Conservation (phyloP, 2,329 filamentous ascomycete genomes). For the Alternaria ventricosa region DNA sequence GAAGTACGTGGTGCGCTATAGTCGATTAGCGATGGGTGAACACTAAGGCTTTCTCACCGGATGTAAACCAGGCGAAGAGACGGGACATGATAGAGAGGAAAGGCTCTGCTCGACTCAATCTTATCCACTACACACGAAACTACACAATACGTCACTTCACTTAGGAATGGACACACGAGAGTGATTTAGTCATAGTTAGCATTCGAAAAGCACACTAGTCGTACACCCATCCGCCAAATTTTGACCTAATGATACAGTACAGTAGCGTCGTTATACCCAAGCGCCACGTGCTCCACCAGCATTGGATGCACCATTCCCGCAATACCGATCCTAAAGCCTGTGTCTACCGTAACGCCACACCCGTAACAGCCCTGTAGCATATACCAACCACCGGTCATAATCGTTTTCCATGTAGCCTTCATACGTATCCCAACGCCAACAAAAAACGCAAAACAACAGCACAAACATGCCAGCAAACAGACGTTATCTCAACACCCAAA, state of each 20-base stretch:
- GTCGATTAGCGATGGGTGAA: not conserved
- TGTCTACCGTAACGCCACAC: not conserved
- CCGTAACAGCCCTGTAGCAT: not conserved
- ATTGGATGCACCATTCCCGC: not conserved
- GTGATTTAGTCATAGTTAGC: not conserved
- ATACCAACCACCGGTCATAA: not conserved
- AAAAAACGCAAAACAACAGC: no score
- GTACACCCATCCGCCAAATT: fast-evolving
- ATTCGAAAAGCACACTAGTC: not conserved
- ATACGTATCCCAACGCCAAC: constrained; percentile 6
- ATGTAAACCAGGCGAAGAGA: not conserved
- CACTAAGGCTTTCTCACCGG: not conserved
- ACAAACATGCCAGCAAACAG: not conserved
- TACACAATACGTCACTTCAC: not conserved
- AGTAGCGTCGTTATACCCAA: not conserved
- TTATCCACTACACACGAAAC: fast-evolving
- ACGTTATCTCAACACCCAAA: no score
- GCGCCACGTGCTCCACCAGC: not conserved
- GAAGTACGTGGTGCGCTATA: not conserved
- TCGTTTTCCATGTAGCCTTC: not conserved
- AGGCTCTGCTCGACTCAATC: fast-evolving
- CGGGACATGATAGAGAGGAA: not conserved
- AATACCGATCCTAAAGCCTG: not conserved
- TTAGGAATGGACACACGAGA: not conserved
- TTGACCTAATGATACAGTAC: not conserved